Base-by-base conservation (phyloP, 306 rosid species). In the Vachellia collinsii region DNA sequence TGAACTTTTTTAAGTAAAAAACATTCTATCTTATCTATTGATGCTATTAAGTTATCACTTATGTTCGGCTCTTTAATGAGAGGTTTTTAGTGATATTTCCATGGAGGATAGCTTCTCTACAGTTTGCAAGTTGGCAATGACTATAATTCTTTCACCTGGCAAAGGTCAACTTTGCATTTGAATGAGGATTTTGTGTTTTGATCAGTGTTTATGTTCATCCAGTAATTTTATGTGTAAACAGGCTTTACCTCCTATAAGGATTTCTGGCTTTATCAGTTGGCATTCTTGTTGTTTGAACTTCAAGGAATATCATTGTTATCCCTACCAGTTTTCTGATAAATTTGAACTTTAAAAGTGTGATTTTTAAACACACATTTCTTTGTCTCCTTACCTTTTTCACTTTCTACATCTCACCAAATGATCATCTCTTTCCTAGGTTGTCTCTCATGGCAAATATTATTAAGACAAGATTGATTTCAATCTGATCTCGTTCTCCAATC, bases 131-230 rank as follows among this genome's bases (percentile, higher is more conserved):
- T 48, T 11, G 37, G 12, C 20, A 22, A 50, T 62, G 73, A 42
- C 51, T n/a, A n/a, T 41, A 68, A 68, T 74, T 78, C 14, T 48
- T 67, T 44, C 77, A 19, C 41, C 59, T 14, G 63, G 43, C 38
- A 38, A 70, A 22, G 58, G 20, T 80, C 34, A 44, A 22, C 23
- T 43, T 13, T 8, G 73, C 6, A 11, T 80, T 43, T 70, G 72
- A 51, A 17, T 0, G 53, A 38, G 65, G 59, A 6, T 36, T 43
- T 9, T 47, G 43, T 9, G 14, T 62, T 64, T 51, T 6, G 22
- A 72, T 44, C 50, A 38, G 38, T 43, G 11, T 25, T 61, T 29
- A 43, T 22, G 37, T 34, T 16, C n/a, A 76, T 63, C 65, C 6
- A 23, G 13, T 59, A 58, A 58, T 58, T 23, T 11, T 56, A 56